These are phyloP conservation scores for Rhododendron ferrugineum DNA, from an alignment of 148 eudicot species.

Conservation along the genomic window DNA sequence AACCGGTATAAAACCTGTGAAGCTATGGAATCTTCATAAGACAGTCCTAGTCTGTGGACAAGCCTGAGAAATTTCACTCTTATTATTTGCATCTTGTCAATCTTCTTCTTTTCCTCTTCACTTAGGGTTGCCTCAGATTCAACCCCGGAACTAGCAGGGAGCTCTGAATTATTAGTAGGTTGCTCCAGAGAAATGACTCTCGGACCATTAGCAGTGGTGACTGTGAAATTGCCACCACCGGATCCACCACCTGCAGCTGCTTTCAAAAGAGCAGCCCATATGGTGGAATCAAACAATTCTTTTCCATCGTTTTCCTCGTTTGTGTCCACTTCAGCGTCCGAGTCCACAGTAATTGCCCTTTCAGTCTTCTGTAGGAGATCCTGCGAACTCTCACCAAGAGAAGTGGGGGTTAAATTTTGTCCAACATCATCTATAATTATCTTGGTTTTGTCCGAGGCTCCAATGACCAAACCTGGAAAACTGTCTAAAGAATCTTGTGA, in stretches of 20 bases:
- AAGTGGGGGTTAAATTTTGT: neutral
- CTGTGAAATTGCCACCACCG: neutral
- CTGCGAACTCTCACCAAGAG: conserved; percentile 15
- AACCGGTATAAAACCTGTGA: conserved; percentile 27
- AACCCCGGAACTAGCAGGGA: neutral
- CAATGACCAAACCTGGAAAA: conserved; percentile 8
- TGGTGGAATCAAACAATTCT: conserved; percentile 16
- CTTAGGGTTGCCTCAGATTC: conserved; percentile 14
- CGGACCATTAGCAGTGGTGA: conserved; percentile 11
- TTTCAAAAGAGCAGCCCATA: conserved; percentile 13
- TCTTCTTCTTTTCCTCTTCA: conserved; percentile 25
- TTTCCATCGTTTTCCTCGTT: conserved; percentile 10
- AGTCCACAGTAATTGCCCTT: conserved; percentile 5
- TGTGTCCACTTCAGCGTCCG: conserved; percentile 2
- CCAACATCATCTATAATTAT: conserved; percentile 12
- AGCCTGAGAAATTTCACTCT: conserved; percentile 27
- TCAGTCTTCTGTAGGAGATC: conserved; percentile 10
- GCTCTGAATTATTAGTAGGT: neutral
- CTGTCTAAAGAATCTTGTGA: conserved; percentile 9
- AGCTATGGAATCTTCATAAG: conserved; percentile 32
- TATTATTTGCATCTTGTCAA: conserved; percentile 25
- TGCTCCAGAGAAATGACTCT: conserved; percentile 5
- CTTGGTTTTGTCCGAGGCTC: conserved; percentile 6
- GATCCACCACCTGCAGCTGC: conserved; percentile 16
- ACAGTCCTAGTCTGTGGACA: conserved; percentile 24